These are phyloP conservation scores for Stemphylium lycopersici DNA, from an alignment of 2,329 filamentous ascomycete species.

Conservation along the genomic window DNA sequence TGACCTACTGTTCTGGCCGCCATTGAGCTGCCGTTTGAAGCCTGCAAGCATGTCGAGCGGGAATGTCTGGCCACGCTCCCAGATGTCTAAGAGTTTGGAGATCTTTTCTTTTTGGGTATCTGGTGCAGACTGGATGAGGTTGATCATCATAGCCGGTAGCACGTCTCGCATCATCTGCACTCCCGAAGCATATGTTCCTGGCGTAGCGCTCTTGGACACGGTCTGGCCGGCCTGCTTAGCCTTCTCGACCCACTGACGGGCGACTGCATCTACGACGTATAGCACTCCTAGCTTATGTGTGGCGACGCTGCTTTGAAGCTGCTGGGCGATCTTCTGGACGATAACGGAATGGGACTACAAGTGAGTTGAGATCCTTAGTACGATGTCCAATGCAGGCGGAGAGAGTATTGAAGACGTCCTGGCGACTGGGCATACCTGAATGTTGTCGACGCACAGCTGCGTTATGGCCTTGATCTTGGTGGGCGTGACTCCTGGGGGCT, in stretches of 20 bases:
- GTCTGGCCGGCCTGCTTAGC: slow-evolving; percentile 82
- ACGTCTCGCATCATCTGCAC: slow-evolving; percentile 96
- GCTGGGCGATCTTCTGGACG: slow-evolving; percentile 94
- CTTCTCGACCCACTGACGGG: slow-evolving; percentile 97
- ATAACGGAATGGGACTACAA: slow-evolving; percentile 88
- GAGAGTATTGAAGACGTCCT: slow-evolving; percentile 15
- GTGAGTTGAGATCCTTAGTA: slow-evolving; percentile 33
- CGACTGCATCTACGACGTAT: slow-evolving; percentile 99
- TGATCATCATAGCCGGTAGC: slow-evolving; percentile 91
- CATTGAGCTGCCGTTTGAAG: slow-evolving; percentile 81
- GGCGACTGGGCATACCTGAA: slow-evolving; percentile 37
- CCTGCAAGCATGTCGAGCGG: slow-evolving; percentile 76
- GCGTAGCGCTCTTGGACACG: slow-evolving; percentile 78
- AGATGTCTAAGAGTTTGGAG: slow-evolving; percentile 93
- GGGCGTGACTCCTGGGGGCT: slow-evolving; percentile 91
- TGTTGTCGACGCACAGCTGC: slow-evolving; percentile 73
- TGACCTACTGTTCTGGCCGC: slow-evolving; percentile 68
- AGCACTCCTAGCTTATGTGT: slow-evolving; percentile 98
- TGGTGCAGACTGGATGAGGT: slow-evolving; percentile 86
- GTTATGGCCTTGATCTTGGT: slow-evolving; percentile 90
- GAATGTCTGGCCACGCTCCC: slow-evolving; percentile 95
- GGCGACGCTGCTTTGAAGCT: slow-evolving; percentile 92
- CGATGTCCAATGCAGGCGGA: slow-evolving; percentile 12
- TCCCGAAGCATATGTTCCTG: slow-evolving; percentile 93
- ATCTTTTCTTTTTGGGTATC: slow-evolving; percentile 98